phyloP scores from a whole-genome alignment of 805 yeast species.

The Cyberlindnera japonica region DNA sequence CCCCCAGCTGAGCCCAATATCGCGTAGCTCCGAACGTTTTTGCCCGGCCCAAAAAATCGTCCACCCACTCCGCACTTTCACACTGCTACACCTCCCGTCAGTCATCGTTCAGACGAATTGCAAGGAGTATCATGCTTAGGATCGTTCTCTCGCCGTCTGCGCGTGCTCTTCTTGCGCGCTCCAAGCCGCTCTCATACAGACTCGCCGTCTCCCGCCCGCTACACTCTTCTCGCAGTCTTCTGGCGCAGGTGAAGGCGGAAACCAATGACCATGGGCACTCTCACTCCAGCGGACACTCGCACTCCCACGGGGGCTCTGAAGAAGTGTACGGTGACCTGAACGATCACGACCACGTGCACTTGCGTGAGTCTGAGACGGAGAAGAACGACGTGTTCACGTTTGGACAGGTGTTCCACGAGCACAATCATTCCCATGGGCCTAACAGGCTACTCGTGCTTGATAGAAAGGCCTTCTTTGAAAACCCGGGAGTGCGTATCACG shows the following conservation, averaged over 20 bases:
- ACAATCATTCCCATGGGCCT: constrained; percentile 35
- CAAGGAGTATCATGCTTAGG: no score
- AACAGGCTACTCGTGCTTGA: constrained; percentile 34
- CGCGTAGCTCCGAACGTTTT: neutral
- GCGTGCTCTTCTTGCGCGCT: neutral
- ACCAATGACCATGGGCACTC: constrained; percentile 24
- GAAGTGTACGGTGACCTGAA: constrained; percentile 12
- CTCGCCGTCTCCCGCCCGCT: neutral
- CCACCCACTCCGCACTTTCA: neutral
- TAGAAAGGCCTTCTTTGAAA: constrained; percentile 44
- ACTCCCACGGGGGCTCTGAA: constrained; percentile 24
- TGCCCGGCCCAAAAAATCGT: neutral
- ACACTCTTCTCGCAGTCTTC: constrained; percentile 1
- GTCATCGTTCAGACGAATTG: no score
- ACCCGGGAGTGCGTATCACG: constrained; percentile 90
- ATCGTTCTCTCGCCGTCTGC: constrained; percentile 4
- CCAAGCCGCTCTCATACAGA: neutral
- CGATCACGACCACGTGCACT: constrained; percentile 39
- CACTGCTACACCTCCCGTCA: neutral
- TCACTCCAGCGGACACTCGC: constrained; percentile 27
- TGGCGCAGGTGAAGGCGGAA: constrained; percentile 7
- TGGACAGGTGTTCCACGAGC: constrained; percentile 30
- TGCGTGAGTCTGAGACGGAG: constrained; percentile 41
- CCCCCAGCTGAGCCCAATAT: neutral
- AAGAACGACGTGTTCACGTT: constrained; percentile 36